phyloP scores from a whole-genome alignment of 2,329 filamentous ascomycete species.

The Pseudogymnoascus destructans region DNA sequence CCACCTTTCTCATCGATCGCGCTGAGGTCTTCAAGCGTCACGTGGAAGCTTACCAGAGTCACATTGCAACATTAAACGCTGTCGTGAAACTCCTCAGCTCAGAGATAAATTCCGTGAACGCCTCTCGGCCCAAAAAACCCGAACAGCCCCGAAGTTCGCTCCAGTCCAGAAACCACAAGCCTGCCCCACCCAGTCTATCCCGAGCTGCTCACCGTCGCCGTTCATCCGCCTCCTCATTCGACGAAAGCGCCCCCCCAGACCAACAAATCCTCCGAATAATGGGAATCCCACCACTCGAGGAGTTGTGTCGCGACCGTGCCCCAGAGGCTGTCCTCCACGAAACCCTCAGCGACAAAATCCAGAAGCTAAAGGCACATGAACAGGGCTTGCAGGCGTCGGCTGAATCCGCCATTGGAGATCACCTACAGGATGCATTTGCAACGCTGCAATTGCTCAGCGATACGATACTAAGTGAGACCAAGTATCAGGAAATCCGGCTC shows the following conservation, averaged over 20 bases:
- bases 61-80: slow-evolving; percentile 30
- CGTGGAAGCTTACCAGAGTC: slow-evolving; percentile 34
- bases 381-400: slow-evolving; percentile 36
- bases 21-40: slow-evolving; percentile 31
- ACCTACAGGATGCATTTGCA: slow-evolving; percentile 35
- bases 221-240: slow-evolving; percentile 31
- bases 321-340: slow-evolving; percentile 21
- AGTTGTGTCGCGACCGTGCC: slow-evolving; percentile 20
- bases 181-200: slow-evolving; percentile 20
- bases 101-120: slow-evolving; percentile 27
- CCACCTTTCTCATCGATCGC: slow-evolving; percentile 38
- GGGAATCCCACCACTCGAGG: slow-evolving; percentile 31
- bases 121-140: slow-evolving; percentile 11
- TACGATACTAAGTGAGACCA: slow-evolving; percentile 40
- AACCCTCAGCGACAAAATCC: slow-evolving; percentile 28
- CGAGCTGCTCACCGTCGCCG: slow-evolving; percentile 16
- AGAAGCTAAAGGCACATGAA: slow-evolving; percentile 34
- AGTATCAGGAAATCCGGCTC: slow-evolving; percentile 35
- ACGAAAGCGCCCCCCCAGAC: slow-evolving; percentile 24
- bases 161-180: slow-evolving; percentile 15
- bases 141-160: slow-evolving; percentile 10
- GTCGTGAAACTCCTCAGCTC: slow-evolving; percentile 32
- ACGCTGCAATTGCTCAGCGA: slow-evolving; percentile 39
- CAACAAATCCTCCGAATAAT: slow-evolving; percentile 35
- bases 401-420: slow-evolving; percentile 31